phyloP scores from a whole-genome alignment of 441 rosid genomes.

The Populus hybrid region DNA sequence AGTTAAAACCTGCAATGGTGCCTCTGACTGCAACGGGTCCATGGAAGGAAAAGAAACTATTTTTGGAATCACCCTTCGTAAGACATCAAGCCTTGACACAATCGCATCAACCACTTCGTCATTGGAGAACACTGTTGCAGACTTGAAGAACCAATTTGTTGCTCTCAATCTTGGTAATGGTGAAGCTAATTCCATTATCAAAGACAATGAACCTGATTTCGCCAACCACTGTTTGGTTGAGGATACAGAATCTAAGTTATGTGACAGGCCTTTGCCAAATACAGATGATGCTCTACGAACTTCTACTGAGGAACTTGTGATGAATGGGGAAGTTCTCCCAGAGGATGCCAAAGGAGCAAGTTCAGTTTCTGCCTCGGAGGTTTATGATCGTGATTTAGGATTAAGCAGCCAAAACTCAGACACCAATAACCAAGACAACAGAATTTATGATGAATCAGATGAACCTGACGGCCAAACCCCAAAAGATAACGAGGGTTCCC shows the following conservation, averaged over 20 bases:
- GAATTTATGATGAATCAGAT: constrained; percentile 17
- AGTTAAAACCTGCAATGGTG: constrained; percentile 15
- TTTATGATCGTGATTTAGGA: constrained; percentile 10
- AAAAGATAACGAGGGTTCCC: neutral
- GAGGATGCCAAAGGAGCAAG: constrained; percentile 11
- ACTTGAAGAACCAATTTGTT: constrained; percentile 19
- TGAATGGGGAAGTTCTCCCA: constrained; percentile 12
- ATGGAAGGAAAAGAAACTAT: constrained; percentile 3
- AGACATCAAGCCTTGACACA: constrained; percentile 15
- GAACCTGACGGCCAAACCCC: constrained; percentile 11
- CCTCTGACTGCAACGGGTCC: constrained; percentile 10
- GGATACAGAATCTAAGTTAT: constrained; percentile 1
- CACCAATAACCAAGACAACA: constrained; percentile 8
- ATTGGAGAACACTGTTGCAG: constrained; percentile 14
- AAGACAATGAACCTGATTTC: constrained; percentile 13
- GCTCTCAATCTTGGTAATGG: constrained; percentile 11
- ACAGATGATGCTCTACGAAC: constrained; percentile 15
- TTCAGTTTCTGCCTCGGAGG: constrained; percentile 15
- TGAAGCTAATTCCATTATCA: constrained; percentile 3
- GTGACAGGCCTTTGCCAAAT: constrained; percentile 16
- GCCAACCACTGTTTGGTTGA: neutral
- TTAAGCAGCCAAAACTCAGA: constrained; percentile 13
- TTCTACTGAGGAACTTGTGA: constrained; percentile 13
- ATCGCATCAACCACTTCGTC: neutral
- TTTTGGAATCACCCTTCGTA: constrained; percentile 12